Percentiles rank a stretch among this genome's conserved stretches.
Evolutionary conservation across 768 basidiomycete genomes (phyloP).

Genomic region (Kwoniella dejecticola): DNA sequence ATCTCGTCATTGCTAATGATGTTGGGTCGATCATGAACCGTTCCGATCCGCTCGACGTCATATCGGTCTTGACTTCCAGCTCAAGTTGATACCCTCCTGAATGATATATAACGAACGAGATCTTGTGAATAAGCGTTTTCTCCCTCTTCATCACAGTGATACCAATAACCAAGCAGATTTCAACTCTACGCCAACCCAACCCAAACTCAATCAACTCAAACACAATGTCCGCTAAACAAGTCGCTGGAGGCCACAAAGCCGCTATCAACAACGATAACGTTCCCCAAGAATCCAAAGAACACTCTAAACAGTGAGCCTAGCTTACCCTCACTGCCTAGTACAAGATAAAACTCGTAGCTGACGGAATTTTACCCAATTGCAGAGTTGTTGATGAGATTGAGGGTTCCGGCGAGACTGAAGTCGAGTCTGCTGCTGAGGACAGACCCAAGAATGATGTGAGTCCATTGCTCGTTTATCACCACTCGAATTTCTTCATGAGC

Average conservation of each 20-base stretch:
- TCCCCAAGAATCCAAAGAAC: slow-evolving; percentile 38
- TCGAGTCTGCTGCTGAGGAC: slow-evolving; percentile 10
- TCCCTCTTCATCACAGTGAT: background rate
- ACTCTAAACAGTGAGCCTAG: slow-evolving; percentile 41
- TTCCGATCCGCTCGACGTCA: background rate
- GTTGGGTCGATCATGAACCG: background rate
- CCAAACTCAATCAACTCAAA: slow-evolving; percentile 2
- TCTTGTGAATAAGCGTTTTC: background rate
- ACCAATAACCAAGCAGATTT: background rate
- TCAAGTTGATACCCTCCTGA: background rate
- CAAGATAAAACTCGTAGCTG: background rate
- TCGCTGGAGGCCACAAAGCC: slow-evolving; percentile 41
- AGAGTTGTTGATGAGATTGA: slow-evolving; percentile 29
- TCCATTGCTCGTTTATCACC: background rate
- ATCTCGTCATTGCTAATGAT: background rate
- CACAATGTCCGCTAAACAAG: slow-evolving; percentile 35
- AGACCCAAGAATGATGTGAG: slow-evolving; percentile 37
- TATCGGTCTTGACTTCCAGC: background rate
- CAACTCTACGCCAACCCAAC: background rate
- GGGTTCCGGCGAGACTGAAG: slow-evolving; percentile 19
- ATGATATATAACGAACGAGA: slow-evolving; percentile 14
- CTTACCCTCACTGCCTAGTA: too few relatives aligned
- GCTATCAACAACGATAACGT: slow-evolving; percentile 39
- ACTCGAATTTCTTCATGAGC: too few relatives aligned
- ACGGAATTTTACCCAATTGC: background rate